Percentiles rank a stretch among this genome's conserved stretches.
phyloP scores from a whole-genome alignment of 495 filamentous ascomycete genomes.

The Lasiosphaeriaceae sp. region DNA sequence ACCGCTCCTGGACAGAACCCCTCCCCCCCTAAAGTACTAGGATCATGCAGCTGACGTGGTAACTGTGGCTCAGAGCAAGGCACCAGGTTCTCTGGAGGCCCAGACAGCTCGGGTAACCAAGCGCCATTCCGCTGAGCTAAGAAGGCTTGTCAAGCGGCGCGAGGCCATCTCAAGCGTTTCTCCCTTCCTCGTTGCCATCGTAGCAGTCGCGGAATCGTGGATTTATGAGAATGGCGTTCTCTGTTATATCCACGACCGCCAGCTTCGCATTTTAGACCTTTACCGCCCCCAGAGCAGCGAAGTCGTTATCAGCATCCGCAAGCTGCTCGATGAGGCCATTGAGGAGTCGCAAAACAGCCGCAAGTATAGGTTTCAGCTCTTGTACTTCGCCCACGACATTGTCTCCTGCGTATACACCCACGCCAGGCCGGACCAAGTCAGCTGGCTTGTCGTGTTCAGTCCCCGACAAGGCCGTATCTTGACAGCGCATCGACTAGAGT shows the following conservation, averaged over 20 bases:
- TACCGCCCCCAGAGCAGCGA: conserved; percentile 50
- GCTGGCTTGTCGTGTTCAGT: conserved; percentile 59
- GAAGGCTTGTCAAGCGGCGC: conserved; percentile 56
- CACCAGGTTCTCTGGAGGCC: conserved; percentile 57
- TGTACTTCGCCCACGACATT: conserved; percentile 60
- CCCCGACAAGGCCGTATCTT: conserved; percentile 41
- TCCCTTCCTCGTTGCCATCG: conserved; percentile 57
- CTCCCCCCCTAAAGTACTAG: neutral
- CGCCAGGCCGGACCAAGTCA: conserved; percentile 29
- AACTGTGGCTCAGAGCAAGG: conserved; percentile 43
- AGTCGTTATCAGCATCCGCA: conserved; percentile 54
- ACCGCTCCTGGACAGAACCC: conserved; percentile 8
- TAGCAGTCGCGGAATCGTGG: conserved; percentile 60
- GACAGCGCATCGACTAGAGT: conserved; percentile 37
- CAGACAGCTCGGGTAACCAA: conserved; percentile 44
- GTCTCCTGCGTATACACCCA: conserved; percentile 53
- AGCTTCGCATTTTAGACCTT: conserved; percentile 63
- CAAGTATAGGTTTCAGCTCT: conserved; percentile 50
- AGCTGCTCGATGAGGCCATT: conserved; percentile 36
- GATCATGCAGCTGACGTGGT: conserved; percentile 13
- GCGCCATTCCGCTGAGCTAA: conserved; percentile 53
- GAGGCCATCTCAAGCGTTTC: conserved; percentile 58
- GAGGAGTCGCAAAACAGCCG: conserved; percentile 24
- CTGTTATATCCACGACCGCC: conserved; percentile 52
- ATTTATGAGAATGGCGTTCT: conserved; percentile 60